These are phyloP conservation scores for Ceratocystis lukuohia DNA, from an alignment of 2,329 filamentous ascomycete species.

Conservation along the genomic window DNA sequence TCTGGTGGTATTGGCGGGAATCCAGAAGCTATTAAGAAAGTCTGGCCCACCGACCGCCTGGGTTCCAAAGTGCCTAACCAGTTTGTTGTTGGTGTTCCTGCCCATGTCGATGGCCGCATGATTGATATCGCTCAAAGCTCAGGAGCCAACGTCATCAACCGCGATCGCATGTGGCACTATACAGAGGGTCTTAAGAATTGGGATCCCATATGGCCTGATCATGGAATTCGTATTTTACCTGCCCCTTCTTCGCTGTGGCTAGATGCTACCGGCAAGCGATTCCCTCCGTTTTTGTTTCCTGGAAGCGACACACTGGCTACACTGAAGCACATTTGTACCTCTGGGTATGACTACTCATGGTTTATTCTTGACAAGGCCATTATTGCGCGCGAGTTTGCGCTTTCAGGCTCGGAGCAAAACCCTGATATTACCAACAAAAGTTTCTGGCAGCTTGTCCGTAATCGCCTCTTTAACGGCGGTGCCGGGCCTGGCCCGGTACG, in stretches of 20 bases:
- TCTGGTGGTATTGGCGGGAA: constrained; percentile 50
- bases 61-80: constrained; percentile 41
- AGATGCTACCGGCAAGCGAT: constrained; percentile 44
- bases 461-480: constrained; percentile 35
- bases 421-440: constrained; percentile 46
- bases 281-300: constrained; percentile 44
- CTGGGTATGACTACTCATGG: constrained; percentile 51
- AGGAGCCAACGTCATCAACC: constrained; percentile 45
- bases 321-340: constrained; percentile 45
- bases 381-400: constrained; percentile 47
- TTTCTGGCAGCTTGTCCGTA: constrained; percentile 37
- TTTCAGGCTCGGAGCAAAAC: constrained; percentile 52
- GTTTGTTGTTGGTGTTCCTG: constrained; percentile 48
- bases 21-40: constrained; percentile 44
- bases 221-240: constrained; percentile 48
- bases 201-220: constrained; percentile 47
- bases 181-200: constrained; percentile 50
- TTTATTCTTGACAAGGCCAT: constrained; percentile 47
- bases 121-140: constrained; percentile 40
- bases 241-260: constrained; percentile 51
- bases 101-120: constrained; percentile 52
- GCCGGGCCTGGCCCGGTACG: constrained; percentile 43
- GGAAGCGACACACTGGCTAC: constrained; percentile 45
- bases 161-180: constrained; percentile 54
- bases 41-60: constrained; percentile 44